Evolutionary conservation across 2,329 filamentous ascomycete species (phyloP).

Genomic region (Fusarium mangiferae): DNA sequence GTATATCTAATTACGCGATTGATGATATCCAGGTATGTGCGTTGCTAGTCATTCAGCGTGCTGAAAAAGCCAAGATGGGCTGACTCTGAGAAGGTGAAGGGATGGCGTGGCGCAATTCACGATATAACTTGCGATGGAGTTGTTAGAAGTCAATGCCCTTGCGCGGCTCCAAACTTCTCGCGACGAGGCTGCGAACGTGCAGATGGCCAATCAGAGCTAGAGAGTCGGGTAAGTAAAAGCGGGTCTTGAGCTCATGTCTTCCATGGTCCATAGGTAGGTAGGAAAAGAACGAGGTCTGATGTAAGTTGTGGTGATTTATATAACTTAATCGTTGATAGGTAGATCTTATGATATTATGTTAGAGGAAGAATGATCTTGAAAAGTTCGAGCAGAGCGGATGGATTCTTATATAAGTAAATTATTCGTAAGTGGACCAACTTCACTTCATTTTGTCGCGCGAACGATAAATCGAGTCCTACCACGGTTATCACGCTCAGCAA

Average conservation of each 20-base stretch:
- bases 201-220: slow-evolving; percentile 42
- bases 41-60: not conserved
- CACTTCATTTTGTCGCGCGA: not conserved
- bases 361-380: not conserved
- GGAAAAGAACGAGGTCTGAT: not conserved
- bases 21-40: slow-evolving; percentile 1
- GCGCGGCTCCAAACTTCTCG: slow-evolving; percentile 52
- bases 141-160: slow-evolving; percentile 38
- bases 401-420: not conserved
- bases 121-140: slow-evolving; percentile 31
- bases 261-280: too few species aligned
- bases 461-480: not conserved
- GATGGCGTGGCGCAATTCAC: slow-evolving; percentile 39
- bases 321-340: not conserved
- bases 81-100: slow-evolving; percentile 17
- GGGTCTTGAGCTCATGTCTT: slow-evolving; percentile 18
- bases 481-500: not conserved
- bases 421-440: not conserved
- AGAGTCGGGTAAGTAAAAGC: slow-evolving; percentile 10
- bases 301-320: not conserved
- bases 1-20: slow-evolving; percentile 35
- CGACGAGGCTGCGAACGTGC: slow-evolving; percentile 47
- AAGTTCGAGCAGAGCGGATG: not conserved
- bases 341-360: not conserved
- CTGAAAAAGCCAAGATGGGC: not conserved